Percentiles rank a stretch among this genome's conserved stretches.
Conservation (phyloP, 495 filamentous ascomycete species). For the Aspergillus incahuasiensis region DNA sequence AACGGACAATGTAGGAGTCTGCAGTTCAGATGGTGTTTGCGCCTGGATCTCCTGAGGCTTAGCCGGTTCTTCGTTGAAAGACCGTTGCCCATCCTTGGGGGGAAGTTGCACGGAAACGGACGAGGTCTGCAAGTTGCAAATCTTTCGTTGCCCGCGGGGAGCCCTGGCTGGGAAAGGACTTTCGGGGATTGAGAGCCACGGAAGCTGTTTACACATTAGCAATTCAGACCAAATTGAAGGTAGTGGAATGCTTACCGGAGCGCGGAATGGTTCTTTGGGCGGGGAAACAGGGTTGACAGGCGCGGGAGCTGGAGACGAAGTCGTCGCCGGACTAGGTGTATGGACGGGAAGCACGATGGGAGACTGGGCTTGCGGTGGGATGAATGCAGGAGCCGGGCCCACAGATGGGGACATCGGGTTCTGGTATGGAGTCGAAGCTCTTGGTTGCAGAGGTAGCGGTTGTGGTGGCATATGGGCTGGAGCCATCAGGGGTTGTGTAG, state of each 20-base stretch:
- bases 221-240: background rate
- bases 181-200: conserved; percentile 75
- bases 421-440: conserved; percentile 40
- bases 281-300: conserved; percentile 21
- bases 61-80: conserved; percentile 15
- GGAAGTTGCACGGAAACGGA: conserved; percentile 46
- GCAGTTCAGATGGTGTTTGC: conserved; percentile 49
- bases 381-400: conserved; percentile 22
- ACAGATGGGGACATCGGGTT: conserved; percentile 40
- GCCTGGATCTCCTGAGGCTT: conserved; percentile 23
- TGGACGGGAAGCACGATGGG: conserved; percentile 26
- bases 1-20: conserved; percentile 64
- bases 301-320: conserved; percentile 28
- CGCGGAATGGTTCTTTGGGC: conserved; percentile 47
- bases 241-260: conserved; percentile 51
- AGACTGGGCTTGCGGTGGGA: conserved; percentile 33
- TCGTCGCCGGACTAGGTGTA: conserved; percentile 26
- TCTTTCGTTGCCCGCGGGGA: conserved; percentile 37
- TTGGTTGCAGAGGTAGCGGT: conserved; percentile 34
- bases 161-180: conserved; percentile 56
- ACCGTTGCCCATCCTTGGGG: conserved; percentile 31
- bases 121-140: conserved; percentile 32
- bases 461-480: conserved; percentile 37
- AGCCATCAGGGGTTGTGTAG: conserved; percentile 38
- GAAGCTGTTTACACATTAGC: conserved; percentile 49